phyloP scores from a whole-genome alignment of 2,329 filamentous ascomycete species.

The Ceratocystis harringtonii region DNA sequence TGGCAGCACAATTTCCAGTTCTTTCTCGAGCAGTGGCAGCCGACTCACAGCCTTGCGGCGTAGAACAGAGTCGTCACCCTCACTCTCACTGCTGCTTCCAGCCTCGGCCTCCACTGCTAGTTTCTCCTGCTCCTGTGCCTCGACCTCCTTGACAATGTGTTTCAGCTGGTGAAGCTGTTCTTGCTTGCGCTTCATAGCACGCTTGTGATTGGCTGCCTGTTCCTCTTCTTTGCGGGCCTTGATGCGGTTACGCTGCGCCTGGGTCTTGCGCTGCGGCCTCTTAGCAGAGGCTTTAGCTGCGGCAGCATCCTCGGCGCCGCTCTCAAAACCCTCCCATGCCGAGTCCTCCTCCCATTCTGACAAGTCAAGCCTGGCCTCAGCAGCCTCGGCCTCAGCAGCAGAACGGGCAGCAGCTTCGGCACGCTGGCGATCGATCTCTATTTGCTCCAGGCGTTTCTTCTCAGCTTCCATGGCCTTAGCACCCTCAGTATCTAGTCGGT shows the following conservation, averaged over 20 bases:
- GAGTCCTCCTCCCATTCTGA: slow-evolving; percentile 74
- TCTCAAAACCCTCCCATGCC: slow-evolving; percentile 82
- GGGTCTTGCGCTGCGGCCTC: slow-evolving; percentile 70
- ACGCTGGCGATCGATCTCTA: slow-evolving; percentile 50
- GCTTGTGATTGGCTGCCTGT: slow-evolving; percentile 57
- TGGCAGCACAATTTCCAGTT: slow-evolving; percentile 65
- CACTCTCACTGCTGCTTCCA: slow-evolving; percentile 34
- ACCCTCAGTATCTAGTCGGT: slow-evolving; percentile 57
- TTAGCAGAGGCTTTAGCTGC: slow-evolving; percentile 54
- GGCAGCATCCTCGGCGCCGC: slow-evolving; percentile 51
- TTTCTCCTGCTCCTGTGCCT: slow-evolving; percentile 40
- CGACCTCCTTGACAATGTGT: slow-evolving; percentile 49
- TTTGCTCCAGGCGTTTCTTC: slow-evolving; percentile 52
- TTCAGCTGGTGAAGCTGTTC: slow-evolving; percentile 58
- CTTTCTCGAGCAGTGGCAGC: slow-evolving; percentile 50
- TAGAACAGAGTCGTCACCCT: slow-evolving; percentile 48
- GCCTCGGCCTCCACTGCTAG: slow-evolving; percentile 25
- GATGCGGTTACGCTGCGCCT: slow-evolving; percentile 70
- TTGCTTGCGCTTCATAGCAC: slow-evolving; percentile 56
- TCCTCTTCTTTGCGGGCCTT: slow-evolving; percentile 83
- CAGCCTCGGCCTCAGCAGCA: slow-evolving; percentile 59
- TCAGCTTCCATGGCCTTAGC: slow-evolving; percentile 68
- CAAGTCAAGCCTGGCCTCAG: slow-evolving; percentile 48
- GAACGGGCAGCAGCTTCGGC: slow-evolving; percentile 54
- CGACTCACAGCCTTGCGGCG: slow-evolving; percentile 62